A percentile compares a stretch with the other conserved stretches of the same genome.
phyloP scores from a whole-genome alignment of 164 flowering plant species.

The Vitis cinerea region DNA sequence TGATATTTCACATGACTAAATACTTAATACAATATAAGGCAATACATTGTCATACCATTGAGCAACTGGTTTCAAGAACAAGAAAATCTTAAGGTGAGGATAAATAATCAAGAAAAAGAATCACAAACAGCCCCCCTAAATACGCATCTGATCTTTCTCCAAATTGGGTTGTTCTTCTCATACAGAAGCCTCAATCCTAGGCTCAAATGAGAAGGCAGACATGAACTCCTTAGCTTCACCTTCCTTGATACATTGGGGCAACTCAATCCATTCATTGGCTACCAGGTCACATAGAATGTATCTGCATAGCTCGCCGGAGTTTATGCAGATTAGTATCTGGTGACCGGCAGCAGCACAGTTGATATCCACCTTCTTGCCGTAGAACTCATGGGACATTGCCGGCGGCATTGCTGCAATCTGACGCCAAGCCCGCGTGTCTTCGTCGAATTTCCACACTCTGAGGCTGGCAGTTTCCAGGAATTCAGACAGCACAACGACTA shows the following conservation, averaged over 20 bases:
- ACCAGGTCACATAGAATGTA: slow-evolving; percentile 47
- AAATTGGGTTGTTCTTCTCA: slow-evolving; percentile 11
- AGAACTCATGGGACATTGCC: slow-evolving; percentile 57
- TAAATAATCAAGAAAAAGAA: no score
- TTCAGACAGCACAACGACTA: slow-evolving; percentile 56
- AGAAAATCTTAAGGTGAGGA: no score
- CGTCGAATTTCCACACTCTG: slow-evolving; percentile 59
- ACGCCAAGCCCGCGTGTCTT: slow-evolving; percentile 36
- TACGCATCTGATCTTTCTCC: no score
- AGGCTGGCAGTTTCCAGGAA: slow-evolving; percentile 64
- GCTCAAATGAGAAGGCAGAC: slow-evolving; percentile 72
- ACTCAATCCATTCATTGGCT: slow-evolving; percentile 50
- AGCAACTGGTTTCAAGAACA: no score
- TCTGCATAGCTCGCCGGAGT: slow-evolving; percentile 33
- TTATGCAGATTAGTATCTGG: slow-evolving; percentile 52
- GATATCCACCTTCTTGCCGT: slow-evolving; percentile 68
- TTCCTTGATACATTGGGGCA: slow-evolving; percentile 41
- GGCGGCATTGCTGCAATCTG: slow-evolving; percentile 71
- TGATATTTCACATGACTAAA: no score
- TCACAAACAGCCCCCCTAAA: no score
- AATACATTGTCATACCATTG: no score
- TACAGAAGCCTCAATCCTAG: slow-evolving; percentile 68
- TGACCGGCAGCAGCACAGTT: slow-evolving; percentile 61
- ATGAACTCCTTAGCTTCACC: slow-evolving; percentile 51
- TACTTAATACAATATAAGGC: no score